Conservation (phyloP, 225 moss, liverwort and hornwort species). For the Pseudisothecium myosuroides region DNA sequence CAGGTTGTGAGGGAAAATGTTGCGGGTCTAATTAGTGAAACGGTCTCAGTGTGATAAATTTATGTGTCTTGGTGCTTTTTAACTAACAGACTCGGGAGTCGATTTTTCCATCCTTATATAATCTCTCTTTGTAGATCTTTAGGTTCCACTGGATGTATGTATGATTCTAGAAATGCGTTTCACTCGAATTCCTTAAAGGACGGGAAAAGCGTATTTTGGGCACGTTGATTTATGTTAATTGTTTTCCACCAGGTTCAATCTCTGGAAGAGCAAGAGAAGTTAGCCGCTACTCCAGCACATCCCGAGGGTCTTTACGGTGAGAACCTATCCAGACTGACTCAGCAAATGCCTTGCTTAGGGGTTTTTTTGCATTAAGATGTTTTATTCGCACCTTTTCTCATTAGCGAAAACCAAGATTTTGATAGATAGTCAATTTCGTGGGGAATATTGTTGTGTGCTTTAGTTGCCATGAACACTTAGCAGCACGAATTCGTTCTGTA, state of each 20-base stretch:
- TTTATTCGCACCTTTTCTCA: background rate
- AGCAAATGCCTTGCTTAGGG: background rate
- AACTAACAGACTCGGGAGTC: background rate
- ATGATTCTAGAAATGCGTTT: background rate
- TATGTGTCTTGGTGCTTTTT: background rate
- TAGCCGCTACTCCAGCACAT: slow-evolving; percentile 75
- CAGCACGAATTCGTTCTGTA: background rate
- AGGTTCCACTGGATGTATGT: background rate
- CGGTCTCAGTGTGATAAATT: background rate
- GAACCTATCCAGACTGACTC: background rate
- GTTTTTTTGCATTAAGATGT: background rate
- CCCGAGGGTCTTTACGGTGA: slow-evolving; percentile 71
- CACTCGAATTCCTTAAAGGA: background rate
- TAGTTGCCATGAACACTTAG: background rate
- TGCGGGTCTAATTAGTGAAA: background rate
- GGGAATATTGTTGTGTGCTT: background rate
- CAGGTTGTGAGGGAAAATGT: background rate
- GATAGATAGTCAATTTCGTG: background rate
- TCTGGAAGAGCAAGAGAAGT: slow-evolving; percentile 55
- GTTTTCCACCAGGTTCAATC: slow-evolving; percentile 52
- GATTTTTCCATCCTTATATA: background rate
- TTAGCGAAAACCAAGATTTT: background rate
- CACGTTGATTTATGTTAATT: background rate
- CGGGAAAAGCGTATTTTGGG: background rate
- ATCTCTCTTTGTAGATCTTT: background rate